phyloP scores from a whole-genome alignment of 1,139 yeast species.

The Diutina neorugosa region DNA sequence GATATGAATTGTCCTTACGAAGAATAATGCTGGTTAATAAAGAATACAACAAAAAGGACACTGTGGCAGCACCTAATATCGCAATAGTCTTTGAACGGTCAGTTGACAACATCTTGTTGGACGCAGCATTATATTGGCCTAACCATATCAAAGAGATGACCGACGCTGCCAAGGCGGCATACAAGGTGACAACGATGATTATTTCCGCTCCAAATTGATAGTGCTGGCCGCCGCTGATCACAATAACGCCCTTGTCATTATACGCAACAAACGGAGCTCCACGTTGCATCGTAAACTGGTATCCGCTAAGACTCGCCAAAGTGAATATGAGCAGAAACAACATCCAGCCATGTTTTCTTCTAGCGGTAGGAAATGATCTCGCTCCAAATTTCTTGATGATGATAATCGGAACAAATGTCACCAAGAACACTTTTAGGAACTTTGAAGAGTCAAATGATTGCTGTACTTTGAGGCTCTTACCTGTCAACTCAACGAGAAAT shows the following conservation, averaged over 20 bases:
- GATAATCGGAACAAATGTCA: slow-evolving; percentile 33
- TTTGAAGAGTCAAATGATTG: slow-evolving; percentile 22
- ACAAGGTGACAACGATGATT: slow-evolving; percentile 35
- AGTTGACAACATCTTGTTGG: not conserved
- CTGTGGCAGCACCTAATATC: slow-evolving; percentile 3
- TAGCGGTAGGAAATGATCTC: slow-evolving; percentile 15
- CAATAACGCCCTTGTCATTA: slow-evolving; percentile 35
- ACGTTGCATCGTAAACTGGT: slow-evolving; percentile 47
- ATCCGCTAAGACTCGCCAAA: slow-evolving; percentile 43
- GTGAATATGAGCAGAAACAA: slow-evolving; percentile 28
- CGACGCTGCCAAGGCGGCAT: slow-evolving; percentile 29
- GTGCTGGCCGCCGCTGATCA: slow-evolving; percentile 48
- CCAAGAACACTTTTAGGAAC: slow-evolving; percentile 33
- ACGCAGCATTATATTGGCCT: slow-evolving; percentile 12
- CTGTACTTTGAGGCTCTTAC: slow-evolving; percentile 28
- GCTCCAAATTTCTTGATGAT: slow-evolving; percentile 40
- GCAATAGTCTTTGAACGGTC: not conserved
- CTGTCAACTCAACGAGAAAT: slow-evolving; percentile 34
- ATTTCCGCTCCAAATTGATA: slow-evolving; percentile 66
- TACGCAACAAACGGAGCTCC: slow-evolving; percentile 52
- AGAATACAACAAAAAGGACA: slow-evolving; percentile 22
- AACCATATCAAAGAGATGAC: slow-evolving; percentile 26
- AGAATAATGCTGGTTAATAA: slow-evolving; percentile 26
- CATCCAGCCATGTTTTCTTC: slow-evolving; percentile 22
- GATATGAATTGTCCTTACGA: slow-evolving; percentile 30